Percentiles rank a stretch among this genome's conserved stretches.
phyloP scores from a whole-genome alignment of 352 stramenopile genomes.

The Phytophthora niederhauseri region DNA sequence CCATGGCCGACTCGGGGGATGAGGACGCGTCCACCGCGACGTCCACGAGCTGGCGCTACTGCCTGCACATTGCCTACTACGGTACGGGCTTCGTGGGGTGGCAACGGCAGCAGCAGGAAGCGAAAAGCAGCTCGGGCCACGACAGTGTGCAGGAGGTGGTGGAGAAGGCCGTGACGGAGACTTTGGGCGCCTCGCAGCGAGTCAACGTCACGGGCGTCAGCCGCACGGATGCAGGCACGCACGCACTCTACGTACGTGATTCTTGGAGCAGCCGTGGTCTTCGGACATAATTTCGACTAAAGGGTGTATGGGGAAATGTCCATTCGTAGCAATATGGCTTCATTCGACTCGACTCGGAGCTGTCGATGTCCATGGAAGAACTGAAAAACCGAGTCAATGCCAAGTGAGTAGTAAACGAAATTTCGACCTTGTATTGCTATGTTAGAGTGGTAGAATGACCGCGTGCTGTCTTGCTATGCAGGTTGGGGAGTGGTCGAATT shows the following conservation, averaged over 20 bases:
- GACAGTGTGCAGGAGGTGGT: slow-evolving; percentile 84
- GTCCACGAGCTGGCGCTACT: slow-evolving; percentile 53
- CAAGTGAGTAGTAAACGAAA: slow-evolving; percentile 31
- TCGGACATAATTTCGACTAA: slow-evolving; percentile 17
- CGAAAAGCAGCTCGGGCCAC: slow-evolving; percentile 52
- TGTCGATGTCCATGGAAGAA: slow-evolving; percentile 42
- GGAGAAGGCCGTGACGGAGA: slow-evolving; percentile 67
- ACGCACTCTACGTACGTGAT: slow-evolving; percentile 77
- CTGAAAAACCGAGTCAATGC: slow-evolving; percentile 65
- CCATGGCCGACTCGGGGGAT: slow-evolving; percentile 11
- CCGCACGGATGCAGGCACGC: slow-evolving; percentile 82
- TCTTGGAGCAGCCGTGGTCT: not conserved
- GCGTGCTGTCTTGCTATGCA: slow-evolving; percentile 17
- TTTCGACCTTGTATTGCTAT: not conserved
- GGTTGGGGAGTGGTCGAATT: slow-evolving; percentile 46
- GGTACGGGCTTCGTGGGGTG: slow-evolving; percentile 80
- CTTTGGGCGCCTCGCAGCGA: slow-evolving; percentile 46
- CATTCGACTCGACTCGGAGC: slow-evolving; percentile 58
- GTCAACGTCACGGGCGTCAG: slow-evolving; percentile 88
- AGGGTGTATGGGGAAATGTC: slow-evolving; percentile 23
- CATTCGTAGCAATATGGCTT: slow-evolving; percentile 79
- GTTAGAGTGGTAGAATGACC: slow-evolving; percentile 5
- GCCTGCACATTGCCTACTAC: slow-evolving; percentile 80
- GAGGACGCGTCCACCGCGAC: slow-evolving; percentile 6
- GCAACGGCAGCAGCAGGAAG: slow-evolving; percentile 78